Base-by-base conservation (phyloP, 1,284 basidiomycete species). In the Cryptococcus maquisensis region DNA sequence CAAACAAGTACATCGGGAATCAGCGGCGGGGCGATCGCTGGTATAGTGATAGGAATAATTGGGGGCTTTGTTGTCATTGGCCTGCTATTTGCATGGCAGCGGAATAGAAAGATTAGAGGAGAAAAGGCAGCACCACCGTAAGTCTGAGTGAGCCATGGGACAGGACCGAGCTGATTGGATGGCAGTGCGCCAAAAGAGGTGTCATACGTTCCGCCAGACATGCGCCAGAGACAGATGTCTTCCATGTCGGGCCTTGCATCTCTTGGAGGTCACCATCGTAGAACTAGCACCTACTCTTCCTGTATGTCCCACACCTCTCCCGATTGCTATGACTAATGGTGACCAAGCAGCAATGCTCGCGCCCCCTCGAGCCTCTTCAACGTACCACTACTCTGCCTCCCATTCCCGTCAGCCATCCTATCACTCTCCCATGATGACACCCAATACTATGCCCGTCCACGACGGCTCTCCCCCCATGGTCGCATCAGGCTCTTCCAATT, bases 111-210 rank as follows among this genome's bases (percentile, higher is more conserved):
- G 20, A 59, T 62, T 7, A 66, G 66, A 32, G 66, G 63, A 20
- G 65, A 75, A 43, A 65, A 65, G 53, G 54, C 70, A 16, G 66
- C 72, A 15, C 68, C 71, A 18, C 74, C 74, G 71, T 74, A 48
- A 65, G 73, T 72, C 4, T 24, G 12, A n/a, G 3, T 21, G 32
- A 2, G 10, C 10, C 6, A 13, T 20, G 24, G 20, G 5, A 15
- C 2, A 12, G 20, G 47, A 5, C 23, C 36, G 7, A 26, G 47
- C 46, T 35, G 15, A 47, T 26, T 13, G 23, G 6, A 35, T 20
- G 16, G 24, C 55, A 72, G 69, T 20, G 65, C 69, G 3, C 69
- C 69, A 15, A 59, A 69, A 37, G 63, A 67, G 4, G 60, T 71
- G 58, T 52, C 63, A 10, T 65, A 64, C 40, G 38, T 21, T 12